phyloP scores from a whole-genome alignment of 2,329 filamentous ascomycete species.

The Talaromyces sp. region DNA sequence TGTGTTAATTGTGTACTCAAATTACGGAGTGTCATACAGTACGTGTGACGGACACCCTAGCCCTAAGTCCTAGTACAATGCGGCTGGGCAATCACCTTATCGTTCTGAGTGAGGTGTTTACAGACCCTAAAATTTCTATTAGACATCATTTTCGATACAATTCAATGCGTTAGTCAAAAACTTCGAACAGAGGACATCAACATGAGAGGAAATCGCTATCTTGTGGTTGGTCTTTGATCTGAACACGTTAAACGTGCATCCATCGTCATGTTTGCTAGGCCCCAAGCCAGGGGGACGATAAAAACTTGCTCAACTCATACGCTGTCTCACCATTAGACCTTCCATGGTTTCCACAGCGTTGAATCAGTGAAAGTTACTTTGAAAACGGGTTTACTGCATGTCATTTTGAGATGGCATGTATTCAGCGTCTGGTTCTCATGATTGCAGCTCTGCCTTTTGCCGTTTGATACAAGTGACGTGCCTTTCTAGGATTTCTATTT shows the following conservation, averaged over 20 bases:
- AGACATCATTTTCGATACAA: not conserved
- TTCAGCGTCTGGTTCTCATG: too few relatives aligned
- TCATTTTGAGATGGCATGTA: too few relatives aligned
- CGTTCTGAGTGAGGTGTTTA: not conserved
- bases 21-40: too few relatives aligned
- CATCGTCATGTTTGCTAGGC: not conserved
- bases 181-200: not conserved
- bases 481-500: too few relatives aligned
- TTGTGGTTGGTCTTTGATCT: too few relatives aligned
- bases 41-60: not conserved
- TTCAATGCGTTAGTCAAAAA: not conserved
- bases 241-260: too few relatives aligned
- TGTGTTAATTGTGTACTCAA: too few relatives aligned
- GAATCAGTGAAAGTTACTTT: too few relatives aligned
- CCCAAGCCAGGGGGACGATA: not conserved
- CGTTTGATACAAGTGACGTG: not conserved
- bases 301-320: not conserved
- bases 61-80: slow-evolving; percentile 9
- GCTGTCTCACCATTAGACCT: not conserved
- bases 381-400: too few relatives aligned
- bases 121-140: not conserved
- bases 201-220: not conserved
- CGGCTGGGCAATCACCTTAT: not conserved
- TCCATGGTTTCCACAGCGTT: not conserved
- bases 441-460: not conserved